phyloP scores from a whole-genome alignment of 208 protist genomes.

The Wallacemonas sp. region DNA sequence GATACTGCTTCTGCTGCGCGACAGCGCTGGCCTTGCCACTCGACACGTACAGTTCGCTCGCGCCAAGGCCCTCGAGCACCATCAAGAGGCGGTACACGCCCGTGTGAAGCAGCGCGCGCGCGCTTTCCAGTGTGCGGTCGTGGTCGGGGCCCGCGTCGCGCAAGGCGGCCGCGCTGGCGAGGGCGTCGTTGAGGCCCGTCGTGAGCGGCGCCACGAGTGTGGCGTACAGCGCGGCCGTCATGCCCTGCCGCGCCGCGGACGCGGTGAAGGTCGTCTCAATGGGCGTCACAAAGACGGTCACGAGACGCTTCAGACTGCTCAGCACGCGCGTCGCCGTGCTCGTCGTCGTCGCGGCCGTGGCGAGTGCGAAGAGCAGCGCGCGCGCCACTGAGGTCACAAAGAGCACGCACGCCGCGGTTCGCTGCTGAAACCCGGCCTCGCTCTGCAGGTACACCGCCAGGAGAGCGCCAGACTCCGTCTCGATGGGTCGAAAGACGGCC shows the following conservation, averaged over 20 bases:
- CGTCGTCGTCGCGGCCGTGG: neutral
- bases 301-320: slow-evolving; percentile 26
- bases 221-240: slow-evolving; percentile 38
- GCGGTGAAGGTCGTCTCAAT: slow-evolving; percentile 42
- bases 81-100: slow-evolving; percentile 69
- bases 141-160: neutral
- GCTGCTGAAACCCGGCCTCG: neutral
- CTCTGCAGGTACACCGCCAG: slow-evolving; percentile 1
- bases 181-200: slow-evolving; percentile 16
- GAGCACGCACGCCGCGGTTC: slow-evolving; percentile 4
- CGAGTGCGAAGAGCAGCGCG: neutral
- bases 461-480: neutral
- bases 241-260: slow-evolving; percentile 42
- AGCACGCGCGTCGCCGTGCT: slow-evolving; percentile 15
- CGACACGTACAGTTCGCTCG: slow-evolving; percentile 53
- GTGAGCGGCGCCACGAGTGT: slow-evolving; percentile 41
- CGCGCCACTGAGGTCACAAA: neutral
- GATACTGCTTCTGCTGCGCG: slow-evolving; percentile 66
- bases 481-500: neutral
- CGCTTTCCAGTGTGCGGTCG: neutral
- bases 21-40: slow-evolving; percentile 46
- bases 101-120: slow-evolving; percentile 39
- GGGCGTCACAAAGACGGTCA: slow-evolving; percentile 13
- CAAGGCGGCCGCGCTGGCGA: neutral
- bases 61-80: slow-evolving; percentile 65